These are phyloP conservation scores for Erodium texanum DNA, from an alignment of 441 rosid genomes.

Conservation along the genomic window DNA sequence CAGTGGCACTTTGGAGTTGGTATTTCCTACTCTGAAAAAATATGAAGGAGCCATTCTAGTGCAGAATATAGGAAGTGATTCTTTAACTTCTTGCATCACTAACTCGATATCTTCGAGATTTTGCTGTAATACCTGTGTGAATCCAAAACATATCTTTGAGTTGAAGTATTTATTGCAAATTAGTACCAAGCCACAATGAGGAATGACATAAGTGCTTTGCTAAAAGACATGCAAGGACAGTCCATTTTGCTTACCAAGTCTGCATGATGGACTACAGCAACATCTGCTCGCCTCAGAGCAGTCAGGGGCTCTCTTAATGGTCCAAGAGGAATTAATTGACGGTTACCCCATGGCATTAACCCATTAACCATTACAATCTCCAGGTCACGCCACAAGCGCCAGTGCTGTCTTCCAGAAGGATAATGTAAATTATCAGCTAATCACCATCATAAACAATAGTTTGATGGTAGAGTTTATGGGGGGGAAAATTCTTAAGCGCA, in stretches of 20 bases:
- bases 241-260: constrained; percentile 42
- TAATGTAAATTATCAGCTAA: constrained; percentile 17
- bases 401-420: constrained; percentile 49
- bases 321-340: constrained; percentile 56
- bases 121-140: constrained; percentile 41
- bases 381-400: constrained; percentile 65
- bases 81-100: constrained; percentile 37
- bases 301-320: constrained; percentile 72
- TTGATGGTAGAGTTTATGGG: constrained; percentile 3
- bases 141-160: constrained; percentile 14
- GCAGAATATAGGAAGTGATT: constrained; percentile 45
- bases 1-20: constrained; percentile 29
- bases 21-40: constrained; percentile 45
- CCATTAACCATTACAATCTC: constrained; percentile 87
- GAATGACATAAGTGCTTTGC: neutral
- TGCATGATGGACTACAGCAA: constrained; percentile 62
- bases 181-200: neutral
- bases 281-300: constrained; percentile 55
- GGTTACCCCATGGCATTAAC: constrained; percentile 69
- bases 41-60: constrained; percentile 50
- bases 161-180: neutral
- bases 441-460: constrained; percentile 7
- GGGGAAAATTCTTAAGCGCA: too few relatives aligned
- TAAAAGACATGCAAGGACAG: neutral
- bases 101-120: constrained; percentile 39